Evolutionary conservation across 805 yeast species (phyloP).

Genomic region (Groenewaldozyma tartarivorans): DNA sequence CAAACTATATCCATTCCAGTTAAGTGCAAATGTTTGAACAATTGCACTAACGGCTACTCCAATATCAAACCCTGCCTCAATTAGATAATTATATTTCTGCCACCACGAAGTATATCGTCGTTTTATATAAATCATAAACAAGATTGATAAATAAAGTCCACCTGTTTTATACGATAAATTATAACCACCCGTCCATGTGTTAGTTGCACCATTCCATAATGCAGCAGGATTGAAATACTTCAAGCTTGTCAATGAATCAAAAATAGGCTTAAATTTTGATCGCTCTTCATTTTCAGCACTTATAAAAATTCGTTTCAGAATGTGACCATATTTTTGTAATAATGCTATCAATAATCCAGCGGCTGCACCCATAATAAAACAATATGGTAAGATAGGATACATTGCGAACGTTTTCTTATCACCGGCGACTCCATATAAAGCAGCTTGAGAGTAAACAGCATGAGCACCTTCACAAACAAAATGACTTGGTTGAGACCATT

Average conservation of each 20-base stretch:
- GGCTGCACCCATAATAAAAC: slow-evolving; percentile 31
- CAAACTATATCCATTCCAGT: slow-evolving; percentile 22
- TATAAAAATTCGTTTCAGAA: not conserved
- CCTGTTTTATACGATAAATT: slow-evolving; percentile 32
- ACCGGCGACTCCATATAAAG: slow-evolving; percentile 35
- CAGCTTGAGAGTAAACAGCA: slow-evolving; percentile 42
- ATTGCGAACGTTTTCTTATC: slow-evolving; percentile 33
- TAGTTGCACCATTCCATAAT: slow-evolving; percentile 34
- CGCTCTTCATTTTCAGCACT: slow-evolving; percentile 8
- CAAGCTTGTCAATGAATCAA: not conserved
- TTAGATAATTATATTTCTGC: slow-evolving; percentile 43
- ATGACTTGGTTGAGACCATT: slow-evolving; percentile 21
- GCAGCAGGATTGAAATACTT: slow-evolving; percentile 36
- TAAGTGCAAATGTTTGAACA: slow-evolving; percentile 35
- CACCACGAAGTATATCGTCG: slow-evolving; percentile 39
- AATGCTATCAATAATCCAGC: slow-evolving; percentile 21
- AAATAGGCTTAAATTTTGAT: slow-evolving; percentile 8
- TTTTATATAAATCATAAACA: slow-evolving; percentile 38
- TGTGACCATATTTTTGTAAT: slow-evolving; percentile 14
- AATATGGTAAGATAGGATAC: slow-evolving; percentile 26
- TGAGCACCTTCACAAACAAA: slow-evolving; percentile 30
- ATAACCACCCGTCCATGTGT: slow-evolving; percentile 9
- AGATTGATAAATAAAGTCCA: slow-evolving; percentile 32
- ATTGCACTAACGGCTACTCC: slow-evolving; percentile 43
- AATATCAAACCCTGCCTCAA: slow-evolving; percentile 39